phyloP scores from a whole-genome alignment of 1,284 basidiomycete genomes.

The Malassezia restricta region DNA sequence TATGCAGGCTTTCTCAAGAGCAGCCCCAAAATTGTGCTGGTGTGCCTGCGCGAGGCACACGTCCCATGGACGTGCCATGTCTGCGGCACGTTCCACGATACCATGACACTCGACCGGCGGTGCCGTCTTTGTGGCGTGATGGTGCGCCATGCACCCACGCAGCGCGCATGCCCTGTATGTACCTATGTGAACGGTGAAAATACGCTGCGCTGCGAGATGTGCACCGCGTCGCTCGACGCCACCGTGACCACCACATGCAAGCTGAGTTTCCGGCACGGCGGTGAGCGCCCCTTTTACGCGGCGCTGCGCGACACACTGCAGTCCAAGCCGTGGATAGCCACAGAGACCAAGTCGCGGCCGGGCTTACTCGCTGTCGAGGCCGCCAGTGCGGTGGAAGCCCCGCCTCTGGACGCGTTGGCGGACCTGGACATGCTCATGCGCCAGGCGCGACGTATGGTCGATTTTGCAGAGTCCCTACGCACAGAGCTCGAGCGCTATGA shows the following conservation, averaged over 20 bases:
- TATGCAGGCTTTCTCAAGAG: conserved; percentile 85
- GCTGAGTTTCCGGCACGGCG: conserved; percentile 79
- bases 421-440: conserved; percentile 85
- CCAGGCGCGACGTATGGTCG: conserved; percentile 76
- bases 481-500: conserved; percentile 61
- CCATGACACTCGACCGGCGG: conserved; percentile 2
- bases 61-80: conserved; percentile 34
- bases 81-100: conserved; percentile 26
- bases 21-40: conserved; percentile 75
- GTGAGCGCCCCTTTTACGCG: conserved; percentile 71
- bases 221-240: conserved; percentile 56
- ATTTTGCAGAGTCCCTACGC: conserved; percentile 74
- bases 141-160: background rate
- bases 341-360: conserved; percentile 12
- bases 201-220: conserved; percentile 72
- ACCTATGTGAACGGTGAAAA: conserved; percentile 82
- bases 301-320: conserved; percentile 64
- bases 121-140: conserved; percentile 33
- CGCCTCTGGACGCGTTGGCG: conserved; percentile 49
- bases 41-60: background rate
- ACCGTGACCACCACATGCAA: conserved; percentile 52
- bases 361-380: conserved; percentile 15
- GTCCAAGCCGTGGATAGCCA: conserved; percentile 59
- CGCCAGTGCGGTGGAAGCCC: conserved; percentile 8
- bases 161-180: conserved; percentile 60